phyloP scores from a whole-genome alignment of 2,329 filamentous ascomycete species.

The Xylaria sp. region DNA sequence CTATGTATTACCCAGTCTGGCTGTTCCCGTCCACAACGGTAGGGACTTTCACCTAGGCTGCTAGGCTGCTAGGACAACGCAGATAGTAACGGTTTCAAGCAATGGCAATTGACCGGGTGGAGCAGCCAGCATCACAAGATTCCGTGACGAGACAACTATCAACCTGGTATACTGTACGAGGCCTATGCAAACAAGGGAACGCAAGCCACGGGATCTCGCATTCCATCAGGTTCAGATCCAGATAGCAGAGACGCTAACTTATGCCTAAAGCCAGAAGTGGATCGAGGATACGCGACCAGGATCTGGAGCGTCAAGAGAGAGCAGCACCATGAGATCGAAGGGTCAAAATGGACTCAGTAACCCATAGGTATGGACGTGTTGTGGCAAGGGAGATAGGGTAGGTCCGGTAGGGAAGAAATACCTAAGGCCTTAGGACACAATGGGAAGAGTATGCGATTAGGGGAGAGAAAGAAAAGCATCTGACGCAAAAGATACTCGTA shows the following conservation, averaged over 20 bases:
- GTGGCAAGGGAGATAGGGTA: not conserved
- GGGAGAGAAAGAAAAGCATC: not conserved
- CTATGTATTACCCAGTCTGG: not conserved
- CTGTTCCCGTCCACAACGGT: not conserved
- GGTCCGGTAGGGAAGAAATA: slow-evolving; percentile 2
- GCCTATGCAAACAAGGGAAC: not conserved
- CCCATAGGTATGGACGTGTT: not conserved
- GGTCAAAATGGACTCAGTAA: too few relatives aligned
- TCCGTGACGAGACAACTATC: too few relatives aligned
- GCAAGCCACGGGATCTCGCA: not conserved
- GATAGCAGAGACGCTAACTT: not conserved
- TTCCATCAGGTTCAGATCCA: not conserved
- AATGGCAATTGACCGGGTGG: not conserved
- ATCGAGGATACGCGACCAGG: slow-evolving; percentile 11
- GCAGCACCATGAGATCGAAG: not conserved
- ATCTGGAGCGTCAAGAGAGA: slow-evolving; percentile 10
- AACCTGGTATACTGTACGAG: not conserved
- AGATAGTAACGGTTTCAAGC: not conserved
- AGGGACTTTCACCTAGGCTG: not conserved
- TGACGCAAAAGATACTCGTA: too few relatives aligned
- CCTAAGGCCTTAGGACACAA: too few relatives aligned
- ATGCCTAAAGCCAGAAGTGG: slow-evolving; percentile 15
- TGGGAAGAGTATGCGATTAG: not conserved
- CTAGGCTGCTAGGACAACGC: too few relatives aligned
- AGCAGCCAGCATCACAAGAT: not conserved